Conservation (phyloP, 2,329 filamentous ascomycete genomes). For the Xylariales sp. region DNA sequence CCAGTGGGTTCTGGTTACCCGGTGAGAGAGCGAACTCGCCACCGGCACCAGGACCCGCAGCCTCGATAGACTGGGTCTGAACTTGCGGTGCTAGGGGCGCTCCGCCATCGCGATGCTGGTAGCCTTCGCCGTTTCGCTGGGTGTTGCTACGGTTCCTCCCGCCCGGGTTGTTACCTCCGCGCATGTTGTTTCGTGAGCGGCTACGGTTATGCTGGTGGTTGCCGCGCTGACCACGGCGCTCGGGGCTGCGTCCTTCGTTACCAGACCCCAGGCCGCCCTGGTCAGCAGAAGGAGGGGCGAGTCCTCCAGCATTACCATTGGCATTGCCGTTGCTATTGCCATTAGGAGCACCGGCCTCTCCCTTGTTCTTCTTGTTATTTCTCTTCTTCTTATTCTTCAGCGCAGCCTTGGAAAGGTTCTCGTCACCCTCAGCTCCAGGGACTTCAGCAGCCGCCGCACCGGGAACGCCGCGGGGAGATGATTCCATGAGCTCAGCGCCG, state of each 20-base stretch:
- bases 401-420: slow-evolving; percentile 75
- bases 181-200: slow-evolving; percentile 47
- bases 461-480: slow-evolving; percentile 59
- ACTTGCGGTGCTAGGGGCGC: slow-evolving; percentile 20
- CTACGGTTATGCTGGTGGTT: slow-evolving; percentile 45
- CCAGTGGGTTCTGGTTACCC: slow-evolving; percentile 62
- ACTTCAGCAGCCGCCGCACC: slow-evolving; percentile 64
- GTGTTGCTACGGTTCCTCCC: slow-evolving; percentile 49
- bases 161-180: slow-evolving; percentile 36
- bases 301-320: slow-evolving; percentile 41
- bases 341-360: no score
- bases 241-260: slow-evolving; percentile 59
- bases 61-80: slow-evolving; percentile 27
- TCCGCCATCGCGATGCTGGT: slow-evolving; percentile 20
- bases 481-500: slow-evolving; percentile 66
- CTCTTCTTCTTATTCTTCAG: slow-evolving; percentile 99
- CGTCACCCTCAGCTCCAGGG: slow-evolving; percentile 59
- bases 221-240: slow-evolving; percentile 57
- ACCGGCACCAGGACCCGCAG: slow-evolving; percentile 38
- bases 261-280: slow-evolving; percentile 36
- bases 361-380: slow-evolving; percentile 82
- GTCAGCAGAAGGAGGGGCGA: slow-evolving; percentile 41
- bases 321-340: slow-evolving; percentile 32
- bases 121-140: slow-evolving; percentile 32
- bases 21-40: slow-evolving; percentile 38